A percentile compares a stretch with the other conserved stretches of the same genome.
Conservation (phyloP, 495 filamentous ascomycete genomes). For the Neurospora sp. region DNA sequence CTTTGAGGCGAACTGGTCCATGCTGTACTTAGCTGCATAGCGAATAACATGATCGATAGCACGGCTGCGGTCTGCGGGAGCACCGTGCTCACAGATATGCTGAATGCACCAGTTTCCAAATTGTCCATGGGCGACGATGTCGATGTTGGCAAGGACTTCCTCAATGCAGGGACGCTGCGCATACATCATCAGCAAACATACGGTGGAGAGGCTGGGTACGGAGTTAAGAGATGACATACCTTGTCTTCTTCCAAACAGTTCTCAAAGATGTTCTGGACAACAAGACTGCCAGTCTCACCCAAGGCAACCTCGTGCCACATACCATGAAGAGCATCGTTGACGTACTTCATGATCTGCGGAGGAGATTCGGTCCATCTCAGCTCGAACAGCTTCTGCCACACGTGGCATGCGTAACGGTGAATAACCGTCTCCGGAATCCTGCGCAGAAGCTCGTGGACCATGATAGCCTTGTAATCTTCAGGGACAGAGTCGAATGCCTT, state of each 20-base stretch:
- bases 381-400: constrained; percentile 99
- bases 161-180: constrained; percentile 85
- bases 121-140: constrained; percentile 94
- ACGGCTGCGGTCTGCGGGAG: constrained; percentile 79
- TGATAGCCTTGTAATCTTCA: constrained; percentile 93
- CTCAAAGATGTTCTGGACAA: constrained; percentile 99
- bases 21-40: constrained; percentile 91
- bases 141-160: constrained; percentile 87
- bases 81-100: constrained; percentile 96
- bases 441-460: constrained; percentile 94
- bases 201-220: neutral
- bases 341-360: constrained; percentile 96
- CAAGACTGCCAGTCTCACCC: constrained; percentile 92
- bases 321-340: constrained; percentile 87
- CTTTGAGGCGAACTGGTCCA: constrained; percentile 98
- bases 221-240: constrained; percentile 36
- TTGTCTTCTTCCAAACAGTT: constrained; percentile 99
- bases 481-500: constrained; percentile 97
- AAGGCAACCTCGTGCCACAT: constrained; percentile 99
- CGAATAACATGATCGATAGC: constrained; percentile 91
- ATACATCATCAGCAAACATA: constrained; percentile 25
- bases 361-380: constrained; percentile 89
- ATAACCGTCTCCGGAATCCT: constrained; percentile 96
- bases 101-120: constrained; percentile 99
- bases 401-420: constrained; percentile 96